A percentile compares a stretch with the other conserved stretches of the same genome.
phyloP scores from a whole-genome alignment of 2,329 filamentous ascomycete species.

The Sporothrix pallida region DNA sequence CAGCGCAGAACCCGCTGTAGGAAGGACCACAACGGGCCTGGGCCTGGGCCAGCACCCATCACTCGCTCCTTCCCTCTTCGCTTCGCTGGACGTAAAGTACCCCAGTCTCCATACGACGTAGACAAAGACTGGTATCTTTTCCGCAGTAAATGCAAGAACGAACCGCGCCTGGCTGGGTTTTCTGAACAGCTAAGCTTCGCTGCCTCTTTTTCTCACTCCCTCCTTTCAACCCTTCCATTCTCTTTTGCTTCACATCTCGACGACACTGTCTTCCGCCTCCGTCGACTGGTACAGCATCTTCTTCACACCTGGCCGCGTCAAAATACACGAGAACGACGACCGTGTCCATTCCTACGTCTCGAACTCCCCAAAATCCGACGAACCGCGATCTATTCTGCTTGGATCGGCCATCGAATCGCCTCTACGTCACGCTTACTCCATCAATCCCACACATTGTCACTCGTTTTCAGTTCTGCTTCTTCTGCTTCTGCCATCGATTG shows the following conservation, averaged over 20 bases:
- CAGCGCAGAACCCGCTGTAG: background rate
- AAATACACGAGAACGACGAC: background rate
- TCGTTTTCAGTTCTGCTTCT: constrained; percentile 14
- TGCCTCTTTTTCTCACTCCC: constrained; percentile 25
- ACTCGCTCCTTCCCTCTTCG: constrained; percentile 16
- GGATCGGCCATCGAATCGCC: constrained; percentile 8
- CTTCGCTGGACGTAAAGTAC: background rate
- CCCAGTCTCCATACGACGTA: constrained; percentile 21
- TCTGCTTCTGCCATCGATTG: background rate
- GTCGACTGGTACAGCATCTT: constrained; percentile 20
- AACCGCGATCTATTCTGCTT: background rate
- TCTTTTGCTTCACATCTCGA: background rate
- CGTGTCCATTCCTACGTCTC: background rate
- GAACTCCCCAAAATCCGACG: background rate
- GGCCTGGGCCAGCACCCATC: background rate
- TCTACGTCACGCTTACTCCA: constrained; percentile 23
- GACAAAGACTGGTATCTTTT: constrained; percentile 20
- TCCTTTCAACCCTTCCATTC: constrained; percentile 7
- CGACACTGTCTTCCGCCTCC: constrained; percentile 1
- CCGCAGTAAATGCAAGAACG: constrained; percentile 3
- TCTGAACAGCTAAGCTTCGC: constrained; percentile 27
- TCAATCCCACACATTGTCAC: constrained; percentile 18
- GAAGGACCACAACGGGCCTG: constrained; percentile 1
- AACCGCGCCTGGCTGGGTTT: constrained; percentile 15
- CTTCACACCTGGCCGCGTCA: background rate